Evolutionary conservation across 2,329 filamentous ascomycete genomes (phyloP), one percentile per base, ranked within the genome.

Genomic region (Colletotrichum sp.): DNA sequence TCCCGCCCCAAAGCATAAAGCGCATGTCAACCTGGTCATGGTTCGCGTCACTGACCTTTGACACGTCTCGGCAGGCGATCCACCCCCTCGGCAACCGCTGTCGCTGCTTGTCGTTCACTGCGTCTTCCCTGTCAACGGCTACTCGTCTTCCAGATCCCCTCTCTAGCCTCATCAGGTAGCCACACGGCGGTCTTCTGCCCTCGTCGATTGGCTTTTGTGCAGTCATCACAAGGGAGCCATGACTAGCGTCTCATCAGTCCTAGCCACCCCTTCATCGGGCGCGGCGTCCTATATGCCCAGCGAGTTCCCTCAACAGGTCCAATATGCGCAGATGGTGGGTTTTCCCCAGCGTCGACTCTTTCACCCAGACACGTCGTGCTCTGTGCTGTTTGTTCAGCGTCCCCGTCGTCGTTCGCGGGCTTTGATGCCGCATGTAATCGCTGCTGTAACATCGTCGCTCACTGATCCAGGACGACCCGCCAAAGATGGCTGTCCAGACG

Each of bases 21-120:
- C 55, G 15, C 13, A 24, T 28, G 21, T 59, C 55, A 28, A 28
- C 55, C 55, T 28, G 3, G 55, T 28, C 55, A 16, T 59, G 24
- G 55, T 59, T 59, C 55, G 55, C 55, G 55, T 59, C 55, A 59
- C 55, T 59, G 55, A 59, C 55, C 26, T 59, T 59, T 59, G 55
- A 59, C 55, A 28, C 26, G 21, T 59, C 55, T 59, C 55, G 55
- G 24, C 55, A 59, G 55, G 55, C 44, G 44, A 49, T 59, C 26
- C 55, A 59, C 21, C 8, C 26, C 55, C 55, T 49, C 55, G 55
- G 21, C 55, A 26, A 24, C 55, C 21, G 21, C 55, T 12, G 6
- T 49, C 44, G 44, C 44, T 49, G 18, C 44, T 21, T n/a, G 44
- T 49, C 44, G 44, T 21, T 21, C 44, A 21, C 44, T 21, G 44